Percentiles rank a stretch among this genome's conserved stretches.
phyloP scores from a whole-genome alignment of 805 yeast genomes.

The Starmerella riodocensis region DNA sequence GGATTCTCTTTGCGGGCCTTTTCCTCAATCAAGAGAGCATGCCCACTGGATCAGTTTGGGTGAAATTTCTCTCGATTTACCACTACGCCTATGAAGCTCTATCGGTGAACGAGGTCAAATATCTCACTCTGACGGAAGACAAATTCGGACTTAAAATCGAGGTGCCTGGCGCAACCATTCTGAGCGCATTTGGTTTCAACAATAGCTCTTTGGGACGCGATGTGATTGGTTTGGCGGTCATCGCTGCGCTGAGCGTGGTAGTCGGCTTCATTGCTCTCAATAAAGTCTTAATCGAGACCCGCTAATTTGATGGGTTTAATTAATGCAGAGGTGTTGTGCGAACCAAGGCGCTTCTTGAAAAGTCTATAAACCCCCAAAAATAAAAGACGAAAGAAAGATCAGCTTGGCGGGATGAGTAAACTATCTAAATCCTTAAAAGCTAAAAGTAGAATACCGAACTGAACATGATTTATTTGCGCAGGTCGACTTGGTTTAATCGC shows the following conservation, averaged over 20 bases:
- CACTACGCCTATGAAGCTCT: slow-evolving; percentile 94
- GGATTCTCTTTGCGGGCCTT: slow-evolving; percentile 83
- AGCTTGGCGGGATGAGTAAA: too few species aligned
- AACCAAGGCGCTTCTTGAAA: too few species aligned
- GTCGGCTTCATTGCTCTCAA: slow-evolving; percentile 68
- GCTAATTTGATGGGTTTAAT: slow-evolving; percentile 31
- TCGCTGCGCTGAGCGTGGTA: slow-evolving; percentile 45
- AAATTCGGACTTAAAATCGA: slow-evolving; percentile 89
- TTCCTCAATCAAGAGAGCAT: slow-evolving; percentile 72
- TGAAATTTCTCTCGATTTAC: slow-evolving; percentile 77
- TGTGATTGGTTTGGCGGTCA: slow-evolving; percentile 42
- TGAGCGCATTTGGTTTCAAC: slow-evolving; percentile 88
- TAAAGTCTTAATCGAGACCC: slow-evolving; percentile 57
- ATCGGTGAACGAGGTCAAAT: slow-evolving; percentile 82
- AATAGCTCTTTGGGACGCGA: slow-evolving; percentile 65
- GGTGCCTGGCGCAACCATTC: slow-evolving; percentile 94
- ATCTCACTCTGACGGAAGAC: slow-evolving; percentile 67
- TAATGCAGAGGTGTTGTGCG: too few species aligned
- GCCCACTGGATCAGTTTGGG: slow-evolving; percentile 39
- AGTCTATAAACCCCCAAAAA: too few species aligned
- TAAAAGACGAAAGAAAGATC: too few species aligned
- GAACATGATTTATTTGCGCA: too few species aligned
- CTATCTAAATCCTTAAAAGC: too few species aligned
- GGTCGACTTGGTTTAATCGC: too few species aligned
- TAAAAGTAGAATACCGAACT: too few species aligned